phyloP scores from a whole-genome alignment of 345 rosid species.

The Populus deltoides region DNA sequence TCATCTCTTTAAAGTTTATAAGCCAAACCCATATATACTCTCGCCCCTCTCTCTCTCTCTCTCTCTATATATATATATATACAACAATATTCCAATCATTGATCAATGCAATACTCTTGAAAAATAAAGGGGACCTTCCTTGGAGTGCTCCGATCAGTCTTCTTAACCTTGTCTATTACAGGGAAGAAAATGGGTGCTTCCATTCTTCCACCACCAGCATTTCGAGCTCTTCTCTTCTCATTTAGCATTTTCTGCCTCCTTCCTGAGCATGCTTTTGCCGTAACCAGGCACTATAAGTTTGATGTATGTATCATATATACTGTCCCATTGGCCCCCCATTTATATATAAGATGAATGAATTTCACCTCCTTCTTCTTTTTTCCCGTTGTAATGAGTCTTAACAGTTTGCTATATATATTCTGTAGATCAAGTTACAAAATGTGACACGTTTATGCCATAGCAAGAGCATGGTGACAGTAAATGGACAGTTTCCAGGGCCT shows the following conservation, averaged over 20 bases:
- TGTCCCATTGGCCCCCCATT: not conserved
- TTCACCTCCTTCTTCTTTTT: not conserved
- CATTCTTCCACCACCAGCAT: constrained; percentile 27
- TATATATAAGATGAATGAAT: not conserved
- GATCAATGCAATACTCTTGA: not conserved
- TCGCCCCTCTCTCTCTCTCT: no score
- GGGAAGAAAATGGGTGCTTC: constrained; percentile 30
- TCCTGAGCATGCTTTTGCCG: constrained; percentile 6
- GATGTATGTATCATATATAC: constrained; percentile 16
- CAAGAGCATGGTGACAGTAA: constrained; percentile 26
- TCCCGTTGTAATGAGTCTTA: not conserved
- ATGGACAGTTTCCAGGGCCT: constrained; percentile 30
- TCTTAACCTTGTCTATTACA: not conserved
- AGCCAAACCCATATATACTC: no score
- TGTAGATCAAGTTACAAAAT: constrained; percentile 24
- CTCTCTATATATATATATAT: no score
- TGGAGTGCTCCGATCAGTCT: not conserved
- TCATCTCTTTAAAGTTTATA: no score
- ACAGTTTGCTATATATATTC: not conserved
- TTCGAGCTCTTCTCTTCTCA: constrained; percentile 8
- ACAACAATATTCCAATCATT: no score
- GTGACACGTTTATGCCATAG: constrained; percentile 31
- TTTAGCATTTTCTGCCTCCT: not conserved
- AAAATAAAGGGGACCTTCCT: not conserved
- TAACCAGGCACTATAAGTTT: constrained; percentile 24